These are phyloP conservation scores for Rubia peregrina DNA, from an alignment of 305 asterid species.

Conservation along the genomic window DNA sequence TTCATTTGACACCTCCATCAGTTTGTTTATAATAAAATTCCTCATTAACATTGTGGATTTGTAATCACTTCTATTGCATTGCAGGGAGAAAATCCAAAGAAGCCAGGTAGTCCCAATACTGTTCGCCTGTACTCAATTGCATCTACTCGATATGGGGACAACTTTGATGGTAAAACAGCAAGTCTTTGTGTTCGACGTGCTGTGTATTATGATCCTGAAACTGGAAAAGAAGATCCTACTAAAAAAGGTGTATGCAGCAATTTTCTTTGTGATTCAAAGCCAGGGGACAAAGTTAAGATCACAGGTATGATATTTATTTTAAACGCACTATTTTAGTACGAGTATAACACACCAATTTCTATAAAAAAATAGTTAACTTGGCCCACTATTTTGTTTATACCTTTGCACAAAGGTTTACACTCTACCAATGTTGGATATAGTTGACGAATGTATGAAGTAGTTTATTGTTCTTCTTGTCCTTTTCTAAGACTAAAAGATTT, in stretches of 20 bases:
- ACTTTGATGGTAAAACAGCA: conserved; percentile 83
- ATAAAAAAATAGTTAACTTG: not conserved
- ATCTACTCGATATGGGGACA: conserved; percentile 89
- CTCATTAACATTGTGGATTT: not conserved
- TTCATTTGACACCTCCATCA: not conserved
- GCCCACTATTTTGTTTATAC: not conserved
- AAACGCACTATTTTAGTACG: too few species aligned
- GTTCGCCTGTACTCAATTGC: conserved; percentile 93
- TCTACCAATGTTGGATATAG: not conserved
- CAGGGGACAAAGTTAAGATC: conserved; percentile 81
- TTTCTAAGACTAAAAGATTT: not conserved
- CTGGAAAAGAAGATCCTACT: conserved; percentile 84
- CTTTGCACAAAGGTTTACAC: not conserved
- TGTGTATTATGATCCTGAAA: conserved; percentile 83
- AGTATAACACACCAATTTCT: not conserved
- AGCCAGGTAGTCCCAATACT: conserved; percentile 80
- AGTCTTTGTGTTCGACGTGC: conserved; percentile 95
- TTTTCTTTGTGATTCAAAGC: conserved; percentile 73
- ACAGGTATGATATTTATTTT: conserved; percentile 39
- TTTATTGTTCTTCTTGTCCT: not conserved
- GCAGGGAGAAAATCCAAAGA: conserved; percentile 94
- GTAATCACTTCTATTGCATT: conserved; percentile 10
- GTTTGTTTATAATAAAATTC: not conserved
- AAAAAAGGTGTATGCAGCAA: conserved; percentile 90
- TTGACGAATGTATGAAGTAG: not conserved